Evolutionary conservation across 805 yeast genomes (phyloP), one percentile per base, ranked within the genome.

Genomic region (Wickerhamiella shivajii): DNA sequence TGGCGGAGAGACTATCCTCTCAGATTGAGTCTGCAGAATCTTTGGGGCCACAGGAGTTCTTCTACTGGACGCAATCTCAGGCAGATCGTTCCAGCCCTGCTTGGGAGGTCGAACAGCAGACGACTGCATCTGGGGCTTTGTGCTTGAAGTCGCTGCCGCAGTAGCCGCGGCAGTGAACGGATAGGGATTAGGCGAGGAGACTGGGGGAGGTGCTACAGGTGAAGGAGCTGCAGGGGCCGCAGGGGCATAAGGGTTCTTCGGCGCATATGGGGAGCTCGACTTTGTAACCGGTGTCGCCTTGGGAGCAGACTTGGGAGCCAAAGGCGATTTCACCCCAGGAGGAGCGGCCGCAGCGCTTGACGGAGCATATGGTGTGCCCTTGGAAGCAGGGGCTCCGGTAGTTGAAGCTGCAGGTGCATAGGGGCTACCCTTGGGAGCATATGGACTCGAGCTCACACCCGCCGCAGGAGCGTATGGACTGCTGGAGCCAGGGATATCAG

Each of bases 101-200:
- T 29, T 26, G 9, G 44, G 34, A 1, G 33, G 39, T 16, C 24
- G 33, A 14, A 24, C 29, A 13, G 34, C n/a, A n/a, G n/a, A n/a
- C n/a, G n/a, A n/a, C n/a, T n/a, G n/a, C n/a, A n/a, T n/a, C n/a
- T n/a, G n/a, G n/a, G n/a, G n/a, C n/a, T n/a, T n/a, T n/a, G n/a
- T n/a, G n/a, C n/a, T 33, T 12, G 46, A 36, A 13, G 49, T 41
- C 6, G 34, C 37, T 6, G 45, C 34, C 13, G 45, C 36, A 21
- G 49, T 40, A 18, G 43, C 29, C 7, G 39, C 29, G 1, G 40
- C 43, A 7, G 50, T 39, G 37, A 57, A 53, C 38, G 55, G 53
- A 39, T 57, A 56, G 22, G 66, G 61, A 29, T 57, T 52, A n/a
- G 49, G 37, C 13, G 51, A 30, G n/a, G 32, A 21, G 13, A 30